Evolutionary conservation across 2,329 filamentous ascomycete species (phyloP).

Genomic region (Hymenoscyphus linearis): DNA sequence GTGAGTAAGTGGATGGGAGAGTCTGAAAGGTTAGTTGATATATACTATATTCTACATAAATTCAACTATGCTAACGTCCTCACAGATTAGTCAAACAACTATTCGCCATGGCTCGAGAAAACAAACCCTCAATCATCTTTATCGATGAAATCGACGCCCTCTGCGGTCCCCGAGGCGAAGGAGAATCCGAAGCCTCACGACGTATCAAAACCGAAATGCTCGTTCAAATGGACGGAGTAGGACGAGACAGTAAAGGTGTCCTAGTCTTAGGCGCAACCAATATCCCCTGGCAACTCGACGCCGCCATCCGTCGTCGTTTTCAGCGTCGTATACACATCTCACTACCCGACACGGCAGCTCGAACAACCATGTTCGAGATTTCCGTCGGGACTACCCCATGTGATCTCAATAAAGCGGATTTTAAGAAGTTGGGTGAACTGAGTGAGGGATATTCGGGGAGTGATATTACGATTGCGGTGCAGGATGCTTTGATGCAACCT

Average conservation of each 20-base stretch:
- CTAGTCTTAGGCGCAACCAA: slow-evolving; percentile 95
- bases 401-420: slow-evolving; percentile 72
- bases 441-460: slow-evolving; percentile 94
- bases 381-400: slow-evolving; percentile 91
- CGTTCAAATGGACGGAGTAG: slow-evolving; percentile 98
- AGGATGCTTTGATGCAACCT: slow-evolving; percentile 95
- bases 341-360: slow-evolving; percentile 77
- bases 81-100: slow-evolving; percentile 77
- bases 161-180: slow-evolving; percentile 86
- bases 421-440: slow-evolving; percentile 69
- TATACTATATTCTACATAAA: not conserved
- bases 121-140: slow-evolving; percentile 97
- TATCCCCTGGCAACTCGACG: slow-evolving; percentile 97
- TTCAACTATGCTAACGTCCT: not conserved
- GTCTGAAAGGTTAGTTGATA: slow-evolving; percentile 73
- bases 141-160: slow-evolving; percentile 97
- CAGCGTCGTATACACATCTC: slow-evolving; percentile 95
- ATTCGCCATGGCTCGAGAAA: slow-evolving; percentile 96
- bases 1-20: slow-evolving; percentile 99
- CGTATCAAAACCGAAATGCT: slow-evolving; percentile 98
- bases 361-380: slow-evolving; percentile 78
- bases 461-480: slow-evolving; percentile 92
- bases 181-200: slow-evolving; percentile 93
- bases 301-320: slow-evolving; percentile 91
- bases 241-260: slow-evolving; percentile 89